phyloP scores from a whole-genome alignment of 164 flowering plant genomes.

The Chimonanthus praecox region DNA sequence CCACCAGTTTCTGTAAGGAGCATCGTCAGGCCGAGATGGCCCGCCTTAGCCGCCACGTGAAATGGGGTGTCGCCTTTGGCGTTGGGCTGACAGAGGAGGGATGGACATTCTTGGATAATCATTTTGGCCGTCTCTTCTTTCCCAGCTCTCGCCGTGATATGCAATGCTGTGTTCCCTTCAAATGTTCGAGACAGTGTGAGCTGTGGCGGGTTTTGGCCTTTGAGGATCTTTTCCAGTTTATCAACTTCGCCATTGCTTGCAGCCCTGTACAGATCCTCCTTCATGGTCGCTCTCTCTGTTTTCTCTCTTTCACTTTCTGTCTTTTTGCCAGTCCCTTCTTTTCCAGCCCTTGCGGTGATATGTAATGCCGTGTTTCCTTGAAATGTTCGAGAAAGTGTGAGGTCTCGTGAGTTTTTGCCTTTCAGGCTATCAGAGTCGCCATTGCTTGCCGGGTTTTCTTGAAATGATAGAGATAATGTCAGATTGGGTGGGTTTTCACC shows the following conservation, averaged over 20 bases:
- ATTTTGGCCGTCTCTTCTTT: neutral
- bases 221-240: neutral
- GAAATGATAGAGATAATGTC: too few species aligned
- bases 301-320: too few species aligned
- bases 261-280: neutral
- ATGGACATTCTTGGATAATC: neutral
- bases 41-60: conserved; percentile 10
- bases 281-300: neutral
- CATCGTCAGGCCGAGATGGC: neutral
- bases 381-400: neutral
- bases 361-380: neutral
- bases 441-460: too few species aligned
- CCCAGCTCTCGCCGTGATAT: neutral
- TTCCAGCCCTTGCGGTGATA: neutral
- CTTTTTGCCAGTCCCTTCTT: neutral
- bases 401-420: neutral
- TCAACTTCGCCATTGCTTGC: neutral
- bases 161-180: conserved; percentile 6
- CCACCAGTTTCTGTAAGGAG: neutral
- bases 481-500: too few species aligned
- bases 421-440: too few species aligned
- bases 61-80: conserved; percentile 8
- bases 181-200: neutral
- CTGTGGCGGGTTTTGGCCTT: neutral
- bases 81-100: conserved; percentile 1